Percentiles rank a stretch among this genome's conserved stretches.
These are phyloP conservation scores for Leccinum uliginosum DNA, from an alignment of 768 basidiomycete genomes.

Conservation along the genomic window DNA sequence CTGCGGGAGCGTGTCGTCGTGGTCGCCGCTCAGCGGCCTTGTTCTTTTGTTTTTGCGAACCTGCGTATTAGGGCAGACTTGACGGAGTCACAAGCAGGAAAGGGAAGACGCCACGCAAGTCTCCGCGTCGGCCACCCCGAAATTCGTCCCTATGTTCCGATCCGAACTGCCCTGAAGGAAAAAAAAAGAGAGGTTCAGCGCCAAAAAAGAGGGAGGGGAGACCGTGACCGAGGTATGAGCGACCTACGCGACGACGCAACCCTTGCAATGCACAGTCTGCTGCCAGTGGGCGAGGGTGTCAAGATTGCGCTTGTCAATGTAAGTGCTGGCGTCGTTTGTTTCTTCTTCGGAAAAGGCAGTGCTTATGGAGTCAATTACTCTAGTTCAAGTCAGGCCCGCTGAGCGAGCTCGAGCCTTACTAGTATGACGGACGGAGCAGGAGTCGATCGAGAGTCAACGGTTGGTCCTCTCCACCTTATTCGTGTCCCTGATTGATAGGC, in stretches of 20 bases:
- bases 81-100: background rate
- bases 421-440: background rate
- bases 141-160: background rate
- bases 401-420: too few species aligned
- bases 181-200: background rate
- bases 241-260: background rate
- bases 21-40: background rate
- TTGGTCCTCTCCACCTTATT: background rate
- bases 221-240: background rate
- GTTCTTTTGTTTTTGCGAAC: background rate
- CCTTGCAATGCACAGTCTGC: background rate
- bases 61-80: background rate
- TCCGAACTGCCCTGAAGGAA: background rate
- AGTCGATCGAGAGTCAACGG: background rate
- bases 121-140: background rate
- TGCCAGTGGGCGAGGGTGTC: background rate
- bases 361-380: background rate
- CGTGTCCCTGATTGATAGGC: background rate
- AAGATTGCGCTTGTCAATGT: background rate
- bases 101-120: background rate
- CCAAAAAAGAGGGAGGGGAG: background rate
- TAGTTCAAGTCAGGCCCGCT: background rate
- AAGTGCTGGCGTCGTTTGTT: background rate
- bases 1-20: background rate
- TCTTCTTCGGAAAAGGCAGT: background rate